A percentile compares a stretch with the other conserved stretches of the same genome.
Conservation (phyloP, 768 basidiomycete genomes). For the Leccinum subtestaceum region DNA sequence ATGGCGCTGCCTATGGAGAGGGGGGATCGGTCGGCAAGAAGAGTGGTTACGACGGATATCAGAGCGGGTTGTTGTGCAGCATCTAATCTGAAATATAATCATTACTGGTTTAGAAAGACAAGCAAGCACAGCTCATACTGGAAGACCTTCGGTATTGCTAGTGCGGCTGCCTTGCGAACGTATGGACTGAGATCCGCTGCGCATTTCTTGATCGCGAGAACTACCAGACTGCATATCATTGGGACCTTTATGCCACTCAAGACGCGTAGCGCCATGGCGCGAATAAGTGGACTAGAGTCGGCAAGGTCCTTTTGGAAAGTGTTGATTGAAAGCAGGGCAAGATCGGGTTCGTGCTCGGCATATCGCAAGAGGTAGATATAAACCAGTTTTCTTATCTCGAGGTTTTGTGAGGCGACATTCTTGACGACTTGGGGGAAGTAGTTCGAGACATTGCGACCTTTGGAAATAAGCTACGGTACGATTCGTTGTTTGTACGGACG, state of each 20-base stretch:
- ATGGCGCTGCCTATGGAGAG: constrained; percentile 85
- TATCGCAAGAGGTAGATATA: constrained; percentile 97
- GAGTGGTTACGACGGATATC: constrained; percentile 60
- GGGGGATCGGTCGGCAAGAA: constrained; percentile 74
- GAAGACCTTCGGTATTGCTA: constrained; percentile 85
- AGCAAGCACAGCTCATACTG: constrained; percentile 48
- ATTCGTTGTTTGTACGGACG: not conserved
- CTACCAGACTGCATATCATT: constrained; percentile 82
- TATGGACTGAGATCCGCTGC: constrained; percentile 91
- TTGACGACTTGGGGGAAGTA: constrained; percentile 98
- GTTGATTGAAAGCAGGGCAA: constrained; percentile 94
- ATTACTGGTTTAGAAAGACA: not conserved
- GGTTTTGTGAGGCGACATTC: constrained; percentile 88
- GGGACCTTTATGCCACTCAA: constrained; percentile 89
- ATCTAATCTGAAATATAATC: constrained; percentile 58
- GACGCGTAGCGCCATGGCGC: constrained; percentile 94
- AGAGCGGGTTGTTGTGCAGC: constrained; percentile 67
- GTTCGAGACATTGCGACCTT: constrained; percentile 84
- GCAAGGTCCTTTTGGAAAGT: constrained; percentile 96
- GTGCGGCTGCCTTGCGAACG: constrained; percentile 88
- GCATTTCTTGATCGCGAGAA: constrained; percentile 88
- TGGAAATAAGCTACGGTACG: constrained; percentile 75
- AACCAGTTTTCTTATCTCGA: constrained; percentile 94
- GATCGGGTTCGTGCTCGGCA: constrained; percentile 90
- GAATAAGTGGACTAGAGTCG: constrained; percentile 89